Conservation (phyloP, 2,329 filamentous ascomycete species). For the Fusarium austroafricanum region DNA sequence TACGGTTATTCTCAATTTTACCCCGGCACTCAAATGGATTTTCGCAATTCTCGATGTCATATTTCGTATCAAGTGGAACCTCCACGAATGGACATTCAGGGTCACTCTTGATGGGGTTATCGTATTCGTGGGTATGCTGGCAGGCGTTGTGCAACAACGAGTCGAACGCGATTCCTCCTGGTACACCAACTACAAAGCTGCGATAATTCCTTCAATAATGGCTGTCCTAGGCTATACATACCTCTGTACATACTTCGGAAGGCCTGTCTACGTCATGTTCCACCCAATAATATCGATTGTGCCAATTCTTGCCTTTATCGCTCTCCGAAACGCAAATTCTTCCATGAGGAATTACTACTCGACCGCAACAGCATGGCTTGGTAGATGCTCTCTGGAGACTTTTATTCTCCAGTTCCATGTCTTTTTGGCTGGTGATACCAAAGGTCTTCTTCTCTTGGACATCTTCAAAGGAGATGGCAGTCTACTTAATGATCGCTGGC, state of each 20-base stretch:
- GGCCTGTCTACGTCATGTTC: constrained; percentile 57
- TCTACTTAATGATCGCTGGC: constrained; percentile 44
- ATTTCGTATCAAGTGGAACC: constrained; percentile 62
- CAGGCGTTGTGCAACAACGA: constrained; percentile 46
- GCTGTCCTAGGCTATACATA: constrained; percentile 48
- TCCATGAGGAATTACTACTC: constrained; percentile 46
- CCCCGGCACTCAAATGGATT: constrained; percentile 35
- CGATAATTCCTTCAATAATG: constrained; percentile 36
- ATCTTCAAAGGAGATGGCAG: constrained; percentile 42
- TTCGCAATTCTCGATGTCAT: constrained; percentile 51
- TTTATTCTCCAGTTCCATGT: constrained; percentile 71
- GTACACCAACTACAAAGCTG: constrained; percentile 39
- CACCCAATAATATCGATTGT: constrained; percentile 66
- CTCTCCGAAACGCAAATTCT: constrained; percentile 60
- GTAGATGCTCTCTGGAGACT: constrained; percentile 67
- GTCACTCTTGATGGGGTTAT: constrained; percentile 65
- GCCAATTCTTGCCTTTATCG: constrained; percentile 64
- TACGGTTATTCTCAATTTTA: constrained; percentile 41
- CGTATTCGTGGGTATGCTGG: constrained; percentile 66
- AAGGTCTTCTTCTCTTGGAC: constrained; percentile 57
- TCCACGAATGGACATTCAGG: constrained; percentile 61
- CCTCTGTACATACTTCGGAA: constrained; percentile 14
- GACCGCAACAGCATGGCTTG: constrained; percentile 62
- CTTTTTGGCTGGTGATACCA: constrained; percentile 69
- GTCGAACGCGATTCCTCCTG: constrained; percentile 29